phyloP scores from a whole-genome alignment of 2,329 filamentous ascomycete species.

The Lecanicillium sp. region DNA sequence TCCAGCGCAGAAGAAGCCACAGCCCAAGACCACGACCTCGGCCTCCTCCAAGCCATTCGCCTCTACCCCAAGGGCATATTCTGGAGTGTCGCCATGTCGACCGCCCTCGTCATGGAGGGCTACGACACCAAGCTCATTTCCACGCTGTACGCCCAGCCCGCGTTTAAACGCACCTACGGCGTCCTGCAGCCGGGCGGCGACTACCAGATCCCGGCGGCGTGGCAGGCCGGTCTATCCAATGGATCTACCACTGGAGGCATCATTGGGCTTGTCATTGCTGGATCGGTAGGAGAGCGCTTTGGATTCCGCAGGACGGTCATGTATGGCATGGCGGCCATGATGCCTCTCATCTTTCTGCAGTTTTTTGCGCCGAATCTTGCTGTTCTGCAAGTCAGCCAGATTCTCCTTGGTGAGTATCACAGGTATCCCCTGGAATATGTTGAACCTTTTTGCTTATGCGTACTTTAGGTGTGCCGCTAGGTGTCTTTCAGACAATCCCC shows the following conservation, averaged over 20 bases:
- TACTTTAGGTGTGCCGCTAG: conserved; percentile 23
- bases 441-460: no score
- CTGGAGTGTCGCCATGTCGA: conserved; percentile 13
- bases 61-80: conserved; percentile 13
- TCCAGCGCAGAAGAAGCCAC: no score
- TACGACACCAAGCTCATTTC: conserved; percentile 14
- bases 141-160: conserved; percentile 13
- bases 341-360: conserved; percentile 16
- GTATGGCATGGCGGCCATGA: conserved; percentile 32
- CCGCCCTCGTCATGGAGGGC: conserved; percentile 13
- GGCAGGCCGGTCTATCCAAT: conserved; percentile 14
- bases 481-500: conserved; percentile 26
- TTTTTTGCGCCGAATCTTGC: conserved; percentile 12
- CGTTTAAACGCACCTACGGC: conserved; percentile 13
- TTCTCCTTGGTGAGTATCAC: conserved; percentile 31
- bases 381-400: conserved; percentile 28
- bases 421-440: no score
- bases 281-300: conserved; percentile 11
- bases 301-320: conserved; percentile 37
- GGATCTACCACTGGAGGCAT: conserved; percentile 11
- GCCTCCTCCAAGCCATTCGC: conserved; percentile 16
- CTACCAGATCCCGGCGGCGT: conserved; percentile 11
- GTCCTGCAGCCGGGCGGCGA: conserved; percentile 10
- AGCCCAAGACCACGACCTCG: no score
- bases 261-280: conserved; percentile 13